phyloP scores from a whole-genome alignment of 2,329 filamentous ascomycete species.

The Penicillium aurantiogriseum region DNA sequence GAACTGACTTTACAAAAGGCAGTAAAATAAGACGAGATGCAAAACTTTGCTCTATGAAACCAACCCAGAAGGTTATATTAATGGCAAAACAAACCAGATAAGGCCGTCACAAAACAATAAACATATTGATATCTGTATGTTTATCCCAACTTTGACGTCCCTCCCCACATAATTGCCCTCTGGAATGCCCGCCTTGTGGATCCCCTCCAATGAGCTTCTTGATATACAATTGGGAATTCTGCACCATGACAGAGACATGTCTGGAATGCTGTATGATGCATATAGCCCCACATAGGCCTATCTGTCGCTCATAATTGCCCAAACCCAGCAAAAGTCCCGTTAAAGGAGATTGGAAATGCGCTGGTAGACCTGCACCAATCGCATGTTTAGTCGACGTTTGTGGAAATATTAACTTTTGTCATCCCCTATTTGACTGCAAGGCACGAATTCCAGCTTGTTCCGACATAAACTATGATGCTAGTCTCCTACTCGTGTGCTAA shows the following conservation, averaged over 20 bases:
- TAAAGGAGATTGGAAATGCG: not conserved
- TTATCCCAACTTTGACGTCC: not conserved
- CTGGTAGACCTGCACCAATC: not conserved
- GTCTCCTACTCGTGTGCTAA: not conserved
- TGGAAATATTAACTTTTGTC: not conserved
- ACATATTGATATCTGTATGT: not conserved
- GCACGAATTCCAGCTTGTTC: not conserved
- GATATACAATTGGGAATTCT: not conserved
- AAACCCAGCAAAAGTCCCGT: not conserved
- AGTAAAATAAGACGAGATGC: not conserved
- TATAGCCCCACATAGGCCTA: not conserved
- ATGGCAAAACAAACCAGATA: not conserved
- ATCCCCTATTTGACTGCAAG: not conserved
- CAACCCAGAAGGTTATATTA: not conserved
- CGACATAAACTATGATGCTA: not conserved
- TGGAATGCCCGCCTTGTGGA: constrained; percentile 4
- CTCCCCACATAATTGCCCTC: constrained; percentile 2
- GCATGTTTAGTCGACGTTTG: not conserved
- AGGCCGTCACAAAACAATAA: not conserved
- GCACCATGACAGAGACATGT: not conserved
- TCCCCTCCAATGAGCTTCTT: not conserved
- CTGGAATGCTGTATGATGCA: not conserved
- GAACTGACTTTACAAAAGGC: not conserved
- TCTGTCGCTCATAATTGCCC: not conserved
- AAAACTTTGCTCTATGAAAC: not conserved